These are phyloP conservation scores for Rosa hybrid DNA, from an alignment of 331 rosid species.

Conservation along the genomic window DNA sequence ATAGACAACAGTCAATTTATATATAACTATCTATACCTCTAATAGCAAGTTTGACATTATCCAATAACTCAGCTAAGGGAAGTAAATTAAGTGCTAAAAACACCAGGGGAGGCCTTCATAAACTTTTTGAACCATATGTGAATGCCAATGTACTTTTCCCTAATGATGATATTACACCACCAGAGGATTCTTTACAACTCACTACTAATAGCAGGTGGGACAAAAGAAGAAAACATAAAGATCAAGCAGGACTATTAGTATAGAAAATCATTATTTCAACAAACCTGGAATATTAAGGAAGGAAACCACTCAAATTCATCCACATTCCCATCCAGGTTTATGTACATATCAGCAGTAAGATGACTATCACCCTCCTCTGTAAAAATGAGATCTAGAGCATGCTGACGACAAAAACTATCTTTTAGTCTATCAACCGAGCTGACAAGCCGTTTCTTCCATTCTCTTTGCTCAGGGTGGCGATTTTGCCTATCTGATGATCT, in stretches of 20 bases:
- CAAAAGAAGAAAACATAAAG: background rate
- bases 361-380: conserved; percentile 96
- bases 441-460: conserved; percentile 90
- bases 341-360: conserved; percentile 92
- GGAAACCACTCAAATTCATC: conserved; percentile 92
- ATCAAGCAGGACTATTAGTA: background rate
- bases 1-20: background rate
- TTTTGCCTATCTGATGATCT: conserved; percentile 80
- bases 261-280: background rate
- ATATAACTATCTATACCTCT: background rate
- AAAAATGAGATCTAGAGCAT: conserved; percentile 90
- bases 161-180: background rate
- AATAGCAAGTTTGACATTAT: background rate
- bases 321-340: conserved; percentile 72
- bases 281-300: conserved; percentile 89
- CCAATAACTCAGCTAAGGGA: background rate
- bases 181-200: background rate
- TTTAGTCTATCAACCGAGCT: conserved; percentile 87
- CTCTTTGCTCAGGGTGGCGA: conserved; percentile 99
- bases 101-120: background rate
- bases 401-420: conserved; percentile 91
- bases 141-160: background rate
- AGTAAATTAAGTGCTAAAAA: background rate
- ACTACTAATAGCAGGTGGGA: background rate
- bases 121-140: background rate